phyloP scores from a whole-genome alignment of 805 yeast species.

The Kodamaea hsintzibuensis region DNA sequence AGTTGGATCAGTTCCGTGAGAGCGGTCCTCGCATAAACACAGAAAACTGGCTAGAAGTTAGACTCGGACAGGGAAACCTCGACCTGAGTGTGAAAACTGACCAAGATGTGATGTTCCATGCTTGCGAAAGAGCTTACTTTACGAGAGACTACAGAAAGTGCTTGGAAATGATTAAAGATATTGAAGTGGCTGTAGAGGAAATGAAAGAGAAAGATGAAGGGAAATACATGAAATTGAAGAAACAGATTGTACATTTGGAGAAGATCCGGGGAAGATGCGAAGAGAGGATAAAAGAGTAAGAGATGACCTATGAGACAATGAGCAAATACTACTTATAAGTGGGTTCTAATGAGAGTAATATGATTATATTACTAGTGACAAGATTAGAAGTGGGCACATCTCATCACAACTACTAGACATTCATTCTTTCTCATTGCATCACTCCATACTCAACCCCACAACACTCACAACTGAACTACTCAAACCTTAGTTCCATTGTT shows the following conservation, averaged over 20 bases:
- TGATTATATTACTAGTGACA: no score
- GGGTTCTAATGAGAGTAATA: no score
- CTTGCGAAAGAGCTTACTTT: conserved; percentile 65
- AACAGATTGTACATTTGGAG: conserved; percentile 32
- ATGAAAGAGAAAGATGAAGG: conserved; percentile 8
- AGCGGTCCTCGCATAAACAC: conserved; percentile 62
- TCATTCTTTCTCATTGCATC: no score
- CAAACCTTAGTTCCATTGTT: no score
- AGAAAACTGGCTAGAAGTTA: conserved; percentile 41
- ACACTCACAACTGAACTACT: no score
- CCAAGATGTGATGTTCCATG: conserved; percentile 54
- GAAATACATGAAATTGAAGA: conserved; percentile 8
- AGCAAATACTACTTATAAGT: no score
- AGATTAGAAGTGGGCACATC: no score
- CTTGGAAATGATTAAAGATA: conserved; percentile 21
- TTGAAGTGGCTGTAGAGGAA: conserved; percentile 9
- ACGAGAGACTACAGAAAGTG: conserved; percentile 53
- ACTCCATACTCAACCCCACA: no score
- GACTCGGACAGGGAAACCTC: conserved; percentile 24
- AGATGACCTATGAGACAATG: neutral
- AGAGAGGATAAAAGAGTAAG: neutral
- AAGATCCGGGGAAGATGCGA: conserved; percentile 4
- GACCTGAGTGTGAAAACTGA: conserved; percentile 47
- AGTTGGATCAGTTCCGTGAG: conserved; percentile 48
- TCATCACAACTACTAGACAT: no score